Percentiles rank a stretch among this genome's conserved stretches.
phyloP scores from a whole-genome alignment of 2,329 filamentous ascomycete species.

The Aspergillus tubingensis region DNA sequence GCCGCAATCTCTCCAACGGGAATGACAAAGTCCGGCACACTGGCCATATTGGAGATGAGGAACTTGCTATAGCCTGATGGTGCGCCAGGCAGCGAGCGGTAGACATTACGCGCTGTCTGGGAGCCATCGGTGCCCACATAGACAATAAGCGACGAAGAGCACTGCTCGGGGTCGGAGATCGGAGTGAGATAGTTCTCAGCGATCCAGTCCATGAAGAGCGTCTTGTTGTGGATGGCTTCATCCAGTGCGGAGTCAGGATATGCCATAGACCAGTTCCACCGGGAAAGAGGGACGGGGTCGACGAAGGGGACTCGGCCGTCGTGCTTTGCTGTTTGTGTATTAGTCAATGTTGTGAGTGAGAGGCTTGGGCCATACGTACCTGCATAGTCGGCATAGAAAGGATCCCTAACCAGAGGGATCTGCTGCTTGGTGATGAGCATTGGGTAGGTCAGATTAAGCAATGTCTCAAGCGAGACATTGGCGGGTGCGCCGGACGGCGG shows the following conservation, averaged over 20 bases:
- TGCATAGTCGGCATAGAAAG: conserved; percentile 55
- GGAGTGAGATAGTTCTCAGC: conserved; percentile 25
- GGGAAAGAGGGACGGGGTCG: conserved; percentile 50
- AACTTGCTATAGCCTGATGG: conserved; percentile 51
- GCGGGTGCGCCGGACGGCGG: conserved; percentile 34
- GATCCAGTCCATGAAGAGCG: conserved; percentile 49
- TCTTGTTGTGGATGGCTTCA: conserved; percentile 53
- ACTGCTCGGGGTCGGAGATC: not conserved
- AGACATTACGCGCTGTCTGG: conserved; percentile 50
- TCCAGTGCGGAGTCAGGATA: conserved; percentile 42
- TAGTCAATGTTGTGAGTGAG: not conserved
- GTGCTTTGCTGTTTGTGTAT: conserved; percentile 30
- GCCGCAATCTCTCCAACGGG: conserved; percentile 46
- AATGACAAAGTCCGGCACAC: conserved; percentile 46
- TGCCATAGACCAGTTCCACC: conserved; percentile 52
- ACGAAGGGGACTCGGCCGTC: conserved; percentile 52
- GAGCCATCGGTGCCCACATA: conserved; percentile 49
- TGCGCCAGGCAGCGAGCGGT: conserved; percentile 44
- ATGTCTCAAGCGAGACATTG: conserved; percentile 32
- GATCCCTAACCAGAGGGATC: conserved; percentile 47
- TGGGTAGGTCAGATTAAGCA: conserved; percentile 26
- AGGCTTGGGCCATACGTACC: conserved; percentile 13
- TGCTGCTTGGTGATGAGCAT: conserved; percentile 43
- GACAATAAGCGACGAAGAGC: conserved; percentile 41
- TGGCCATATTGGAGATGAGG: conserved; percentile 34